Evolutionary conservation across 768 basidiomycete species (phyloP), one percentile per base, ranked within the genome.

Genomic region (Tremella mesenterica): DNA sequence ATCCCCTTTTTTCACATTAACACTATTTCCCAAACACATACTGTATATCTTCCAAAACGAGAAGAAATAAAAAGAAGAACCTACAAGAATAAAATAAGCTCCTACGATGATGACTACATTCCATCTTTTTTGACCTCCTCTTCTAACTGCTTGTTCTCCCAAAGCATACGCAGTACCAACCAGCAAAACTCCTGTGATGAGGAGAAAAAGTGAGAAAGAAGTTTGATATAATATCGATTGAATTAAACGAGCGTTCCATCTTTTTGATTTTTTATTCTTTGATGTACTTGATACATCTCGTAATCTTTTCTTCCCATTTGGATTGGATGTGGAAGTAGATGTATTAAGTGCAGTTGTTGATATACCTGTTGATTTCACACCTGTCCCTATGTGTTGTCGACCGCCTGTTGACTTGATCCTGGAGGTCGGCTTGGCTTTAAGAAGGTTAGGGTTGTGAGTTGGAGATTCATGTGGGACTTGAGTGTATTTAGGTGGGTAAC

Each of bases 61-160:
- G 28, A 44, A 29, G 51, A 31, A 25, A 31, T 14, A 38, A 18
- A 12, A 50, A 14, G 41, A 39, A 10, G 4, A 36, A 65, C 69
- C 61, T 53, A 73, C 71, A 50, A 71, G 45, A 20, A 56, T 59
- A 12, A 61, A 52, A 57, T 67, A 67, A 1, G 65, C 54, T 23
- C 54, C 71, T 4, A 57, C 62, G 25, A 72, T 47, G 38, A 72
- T 60, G 29, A 72, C 63, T 28, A 72, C 57, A 55, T 74, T 74
- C 63, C 63, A 65, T n/a, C 50, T 55, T 48, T 56, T 56, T 36
- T 60, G 56, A 10, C 43, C 56, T 0, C 60, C 59, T 16, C 48
- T 64, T 27, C 60, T 43, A 43, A 56, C 52, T 6, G 64, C 60
- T 52, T 71, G 64, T 30, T 61, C 59, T 8, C 63, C 65, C 20